Conservation (phyloP, 495 filamentous ascomycete species). For the Thermothielavioides terrestris region DNA sequence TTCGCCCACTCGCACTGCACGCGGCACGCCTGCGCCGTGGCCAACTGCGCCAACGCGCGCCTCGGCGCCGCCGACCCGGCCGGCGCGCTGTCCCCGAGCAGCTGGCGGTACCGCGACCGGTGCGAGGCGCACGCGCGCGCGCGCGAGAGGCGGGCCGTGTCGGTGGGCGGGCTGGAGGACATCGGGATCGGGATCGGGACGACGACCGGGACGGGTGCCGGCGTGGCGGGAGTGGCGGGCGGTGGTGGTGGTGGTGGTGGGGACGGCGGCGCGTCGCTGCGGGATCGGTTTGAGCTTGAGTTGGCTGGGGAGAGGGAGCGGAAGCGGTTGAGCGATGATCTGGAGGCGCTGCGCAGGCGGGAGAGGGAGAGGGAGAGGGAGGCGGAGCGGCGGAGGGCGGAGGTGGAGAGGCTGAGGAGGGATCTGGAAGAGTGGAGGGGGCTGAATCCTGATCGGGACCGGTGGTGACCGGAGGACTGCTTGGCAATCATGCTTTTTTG, state of each 20-base stretch:
- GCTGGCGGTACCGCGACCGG: not conserved
- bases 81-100: not conserved
- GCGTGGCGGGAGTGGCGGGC: too few species aligned
- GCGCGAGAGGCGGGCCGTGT: not conserved
- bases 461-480: not conserved
- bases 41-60: slow-evolving; percentile 2
- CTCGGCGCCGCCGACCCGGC: not conserved
- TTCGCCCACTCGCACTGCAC: slow-evolving; percentile 3
- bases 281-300: not conserved
- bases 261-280: too few species aligned
- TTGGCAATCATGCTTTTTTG: too few species aligned
- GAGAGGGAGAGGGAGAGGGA: slow-evolving; percentile 1
- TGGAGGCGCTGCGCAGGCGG: slow-evolving; percentile 5
- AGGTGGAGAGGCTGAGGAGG: slow-evolving; percentile 3
- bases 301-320: not conserved
- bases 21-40: slow-evolving; percentile 8
- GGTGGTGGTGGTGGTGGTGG: too few species aligned
- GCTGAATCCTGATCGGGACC: not conserved
- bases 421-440: slow-evolving; percentile 1
- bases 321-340: slow-evolving; percentile 9
- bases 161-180: not conserved
- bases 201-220: too few species aligned
- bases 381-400: not conserved
- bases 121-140: slow-evolving; percentile 1
- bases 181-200: not conserved